Evolutionary conservation across 2,329 filamentous ascomycete genomes (phyloP).

Genomic region (Diaporthe longicolla): DNA sequence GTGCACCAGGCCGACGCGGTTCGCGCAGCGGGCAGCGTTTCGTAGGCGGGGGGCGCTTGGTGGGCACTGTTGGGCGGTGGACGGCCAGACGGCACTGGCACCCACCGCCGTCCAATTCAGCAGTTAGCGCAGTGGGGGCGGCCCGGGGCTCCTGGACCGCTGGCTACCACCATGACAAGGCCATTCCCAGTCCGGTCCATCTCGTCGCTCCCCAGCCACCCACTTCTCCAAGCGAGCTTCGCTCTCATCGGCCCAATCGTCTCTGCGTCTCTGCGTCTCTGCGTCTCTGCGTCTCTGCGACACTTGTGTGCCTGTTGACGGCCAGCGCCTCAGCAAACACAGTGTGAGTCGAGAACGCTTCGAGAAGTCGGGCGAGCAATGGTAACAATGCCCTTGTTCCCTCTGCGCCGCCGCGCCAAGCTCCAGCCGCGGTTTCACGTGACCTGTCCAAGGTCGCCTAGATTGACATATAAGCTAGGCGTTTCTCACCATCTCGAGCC

Average conservation of each 20-base stretch:
- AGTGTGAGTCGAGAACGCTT: neutral
- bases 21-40: conserved; percentile 19
- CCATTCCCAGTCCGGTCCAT: conserved; percentile 28
- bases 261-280: neutral
- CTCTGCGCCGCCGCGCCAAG: conserved; percentile 8
- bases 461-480: too few species aligned
- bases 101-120: neutral
- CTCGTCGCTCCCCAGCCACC: conserved; percentile 21
- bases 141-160: conserved; percentile 30
- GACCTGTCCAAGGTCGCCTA: neutral
- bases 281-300: neutral
- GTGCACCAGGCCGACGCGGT: conserved; percentile 31
- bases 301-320: neutral
- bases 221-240: conserved; percentile 20
- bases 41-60: conserved; percentile 11
- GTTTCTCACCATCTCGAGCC: too few species aligned
- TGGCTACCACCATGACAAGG: conserved; percentile 11
- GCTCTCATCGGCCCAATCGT: conserved; percentile 3
- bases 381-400: conserved; percentile 6
- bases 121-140: conserved; percentile 22
- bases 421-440: conserved; percentile 24
- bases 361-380: neutral
- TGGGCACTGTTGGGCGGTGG: neutral
- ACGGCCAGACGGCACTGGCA: conserved; percentile 6
- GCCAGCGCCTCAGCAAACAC: neutral